These are phyloP conservation scores for Hortiboletus campestris DNA, from an alignment of 768 basidiomycete species.

Conservation along the genomic window DNA sequence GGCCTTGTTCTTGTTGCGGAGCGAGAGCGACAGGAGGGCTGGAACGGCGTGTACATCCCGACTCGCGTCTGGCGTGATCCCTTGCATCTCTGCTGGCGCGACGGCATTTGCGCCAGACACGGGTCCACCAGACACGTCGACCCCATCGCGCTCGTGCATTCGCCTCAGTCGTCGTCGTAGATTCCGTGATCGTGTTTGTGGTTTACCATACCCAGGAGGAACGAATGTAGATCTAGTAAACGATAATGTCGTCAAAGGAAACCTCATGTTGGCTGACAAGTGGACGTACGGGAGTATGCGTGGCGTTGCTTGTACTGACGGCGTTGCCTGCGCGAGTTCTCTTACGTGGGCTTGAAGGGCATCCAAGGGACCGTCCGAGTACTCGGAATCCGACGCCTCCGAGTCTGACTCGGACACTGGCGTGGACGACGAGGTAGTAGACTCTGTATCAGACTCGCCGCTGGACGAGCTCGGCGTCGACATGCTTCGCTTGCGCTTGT, in stretches of 20 bases:
- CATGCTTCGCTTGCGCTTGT: slow-evolving; percentile 28
- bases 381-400: slow-evolving; percentile 17
- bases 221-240: slow-evolving; percentile 29
- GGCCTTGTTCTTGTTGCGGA: slow-evolving; percentile 75
- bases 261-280: not conserved
- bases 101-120: slow-evolving; percentile 44
- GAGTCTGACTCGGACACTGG: slow-evolving; percentile 23
- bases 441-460: slow-evolving; percentile 23
- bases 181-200: slow-evolving; percentile 56
- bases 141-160: slow-evolving; percentile 26
- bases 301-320: slow-evolving; percentile 4
- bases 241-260: not conserved
- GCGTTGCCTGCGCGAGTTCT: slow-evolving; percentile 7
- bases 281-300: slow-evolving; percentile 9
- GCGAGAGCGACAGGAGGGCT: slow-evolving; percentile 42
- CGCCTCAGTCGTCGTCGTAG: slow-evolving; percentile 52
- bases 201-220: slow-evolving; percentile 61
- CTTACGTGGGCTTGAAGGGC: slow-evolving; percentile 4
- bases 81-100: not conserved
- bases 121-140: slow-evolving; percentile 23
- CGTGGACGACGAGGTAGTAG: slow-evolving; percentile 14
- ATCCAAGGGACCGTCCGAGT: slow-evolving; percentile 2
- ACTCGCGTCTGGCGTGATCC: slow-evolving; percentile 1
- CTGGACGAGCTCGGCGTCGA: slow-evolving; percentile 16
- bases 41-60: slow-evolving; percentile 18